A percentile compares a stretch with the other conserved stretches of the same genome.
These are phyloP conservation scores for Trichoderma sp. DNA, from an alignment of 2,329 filamentous ascomycete genomes.

Conservation along the genomic window DNA sequence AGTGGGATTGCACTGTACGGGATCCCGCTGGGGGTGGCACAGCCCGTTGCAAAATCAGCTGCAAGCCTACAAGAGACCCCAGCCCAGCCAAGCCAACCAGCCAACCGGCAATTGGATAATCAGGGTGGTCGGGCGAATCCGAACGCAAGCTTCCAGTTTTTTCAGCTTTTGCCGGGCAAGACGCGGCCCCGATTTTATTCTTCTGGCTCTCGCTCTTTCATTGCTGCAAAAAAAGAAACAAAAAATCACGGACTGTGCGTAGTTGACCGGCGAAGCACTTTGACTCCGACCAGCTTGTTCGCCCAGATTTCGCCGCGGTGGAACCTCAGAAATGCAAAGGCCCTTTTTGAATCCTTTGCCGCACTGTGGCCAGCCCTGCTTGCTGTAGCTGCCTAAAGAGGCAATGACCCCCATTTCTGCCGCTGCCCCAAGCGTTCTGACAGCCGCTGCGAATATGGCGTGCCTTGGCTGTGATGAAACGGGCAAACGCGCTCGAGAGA, in stretches of 20 bases:
- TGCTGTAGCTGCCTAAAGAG: conserved; percentile 22
- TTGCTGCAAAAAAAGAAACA: not conserved
- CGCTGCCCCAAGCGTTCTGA: conserved; percentile 17
- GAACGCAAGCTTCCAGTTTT: not conserved
- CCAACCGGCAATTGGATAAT: conserved; percentile 9
- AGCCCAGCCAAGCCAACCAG: not conserved
- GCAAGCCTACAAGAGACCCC: not conserved
- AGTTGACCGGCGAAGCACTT: not conserved
- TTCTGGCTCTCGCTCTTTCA: not conserved
- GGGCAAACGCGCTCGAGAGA: not conserved
- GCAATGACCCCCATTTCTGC: conserved; percentile 13
- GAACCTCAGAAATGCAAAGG: not conserved
- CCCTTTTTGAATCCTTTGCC: conserved; percentile 19
- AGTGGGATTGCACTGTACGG: conserved; percentile 10
- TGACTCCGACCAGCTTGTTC: not conserved
- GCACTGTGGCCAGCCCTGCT: conserved; percentile 20
- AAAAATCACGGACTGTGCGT: not conserved
- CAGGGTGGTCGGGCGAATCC: not conserved
- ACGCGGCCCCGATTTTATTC: not conserved
- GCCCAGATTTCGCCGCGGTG: not conserved
- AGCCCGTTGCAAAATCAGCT: not conserved
- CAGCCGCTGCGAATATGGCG: conserved; percentile 9
- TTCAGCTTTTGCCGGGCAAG: not conserved
- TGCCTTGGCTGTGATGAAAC: not conserved
- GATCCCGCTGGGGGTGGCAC: conserved; percentile 4